These are phyloP conservation scores for Cyberlindnera galapagoensis DNA, from an alignment of 805 yeast genomes.

Conservation along the genomic window DNA sequence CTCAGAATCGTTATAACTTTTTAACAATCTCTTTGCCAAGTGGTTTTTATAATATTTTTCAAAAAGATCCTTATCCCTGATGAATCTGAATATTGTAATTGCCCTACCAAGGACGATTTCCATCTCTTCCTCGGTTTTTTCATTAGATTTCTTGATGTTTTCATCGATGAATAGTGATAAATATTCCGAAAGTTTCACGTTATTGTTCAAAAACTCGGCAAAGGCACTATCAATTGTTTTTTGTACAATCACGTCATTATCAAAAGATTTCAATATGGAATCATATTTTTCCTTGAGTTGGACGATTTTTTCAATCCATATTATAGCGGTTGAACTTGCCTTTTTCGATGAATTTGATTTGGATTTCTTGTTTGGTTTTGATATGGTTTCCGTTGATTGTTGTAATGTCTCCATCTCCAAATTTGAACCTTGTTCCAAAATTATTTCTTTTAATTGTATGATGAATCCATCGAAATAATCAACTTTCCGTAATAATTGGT, in stretches of 20 bases:
- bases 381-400: neutral
- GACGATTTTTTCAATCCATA: conserved; percentile 61
- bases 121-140: conserved; percentile 38
- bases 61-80: conserved; percentile 80
- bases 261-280: conserved; percentile 37
- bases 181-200: conserved; percentile 43
- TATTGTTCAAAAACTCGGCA: conserved; percentile 51
- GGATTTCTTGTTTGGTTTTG: too few species aligned
- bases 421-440: conserved; percentile 39
- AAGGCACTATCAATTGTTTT: conserved; percentile 56
- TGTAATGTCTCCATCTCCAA: conserved; percentile 18
- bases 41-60: conserved; percentile 82
- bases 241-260: conserved; percentile 40
- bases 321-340: conserved; percentile 44
- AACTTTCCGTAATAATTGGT: conserved; percentile 44
- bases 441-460: conserved; percentile 37
- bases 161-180: conserved; percentile 54
- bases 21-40: conserved; percentile 70
- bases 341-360: conserved; percentile 20
- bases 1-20: conserved; percentile 56
- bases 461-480: conserved; percentile 49
- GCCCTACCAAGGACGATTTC: conserved; percentile 46
- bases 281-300: conserved; percentile 45
- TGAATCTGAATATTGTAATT: conserved; percentile 55
- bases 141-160: conserved; percentile 44